Evolutionary conservation across 208 protist genomes (phyloP), one percentile per base, ranked within the genome.

Genomic region (Zelonia costaricensis): DNA sequence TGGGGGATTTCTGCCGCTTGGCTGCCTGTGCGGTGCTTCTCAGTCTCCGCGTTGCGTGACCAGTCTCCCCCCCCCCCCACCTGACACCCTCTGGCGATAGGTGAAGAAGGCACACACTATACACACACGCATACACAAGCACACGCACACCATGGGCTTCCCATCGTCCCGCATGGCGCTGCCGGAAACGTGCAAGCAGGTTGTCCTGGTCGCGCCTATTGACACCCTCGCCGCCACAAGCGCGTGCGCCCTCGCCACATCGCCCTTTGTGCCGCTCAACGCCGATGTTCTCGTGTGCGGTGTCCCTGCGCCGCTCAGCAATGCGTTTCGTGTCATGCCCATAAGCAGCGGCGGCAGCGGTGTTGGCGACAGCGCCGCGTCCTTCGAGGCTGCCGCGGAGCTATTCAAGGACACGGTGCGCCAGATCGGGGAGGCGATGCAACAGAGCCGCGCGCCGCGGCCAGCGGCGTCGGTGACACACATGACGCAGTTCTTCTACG

Each of bases 401-500:
- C 10, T n/a, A 13, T 72, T 72, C 23, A 18, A 31, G 25, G 2
- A 1, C 16, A 54, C 30, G 5, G 28, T 72, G 28, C 40, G 36
- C 18, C 20, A 23, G 10, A 56, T 65, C 1, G 65, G 52, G 27
- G 22, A 30, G 2, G 28, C 38, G 6, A 54, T 72, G 49, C 15
- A 27, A 4, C 49, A 31, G 35, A 47, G 36, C 20, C 65, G 65
- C 15, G 22, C 40, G 6, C 28, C 57, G 16, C 56, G 51, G 1
- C 57, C 38, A 4, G 35, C 10, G 13, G 39, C 20, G 8, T 47
- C 49, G 7, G 57, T 47, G 22, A 65, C 65, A 8, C 51, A 65
- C 57, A 72, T 65, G 48, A 65, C 65, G 1, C 69, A 76, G 20
- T 59, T 66, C 43, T 76, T 55, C 46, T 76, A 76, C 44, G 69